A percentile compares a stretch with the other conserved stretches of the same genome.
Conservation (phyloP, 768 basidiomycete species). For the Lactarius indigo region DNA sequence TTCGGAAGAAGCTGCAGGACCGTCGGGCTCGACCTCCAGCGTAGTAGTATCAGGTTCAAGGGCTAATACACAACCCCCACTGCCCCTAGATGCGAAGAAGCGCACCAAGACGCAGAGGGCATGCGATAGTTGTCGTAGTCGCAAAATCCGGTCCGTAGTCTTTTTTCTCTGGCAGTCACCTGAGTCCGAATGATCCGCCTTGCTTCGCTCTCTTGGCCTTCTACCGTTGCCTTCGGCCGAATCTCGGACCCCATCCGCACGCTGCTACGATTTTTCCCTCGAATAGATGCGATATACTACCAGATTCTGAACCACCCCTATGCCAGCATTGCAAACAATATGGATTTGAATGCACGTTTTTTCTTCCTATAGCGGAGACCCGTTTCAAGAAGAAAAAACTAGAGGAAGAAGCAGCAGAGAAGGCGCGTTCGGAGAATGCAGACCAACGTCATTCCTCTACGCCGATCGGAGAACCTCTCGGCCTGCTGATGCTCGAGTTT, state of each 20-base stretch:
- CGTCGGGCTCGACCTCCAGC: constrained; percentile 46
- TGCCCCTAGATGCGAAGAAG: constrained; percentile 66
- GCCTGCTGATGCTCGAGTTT: constrained; percentile 59
- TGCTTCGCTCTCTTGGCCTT: constrained; percentile 11
- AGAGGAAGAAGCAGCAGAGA: constrained; percentile 56
- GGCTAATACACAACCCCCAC: constrained; percentile 25
- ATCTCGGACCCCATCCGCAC: constrained; percentile 6
- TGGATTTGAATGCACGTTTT: constrained; percentile 92
- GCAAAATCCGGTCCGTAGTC: constrained; percentile 70
- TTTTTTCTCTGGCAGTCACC: constrained; percentile 5
- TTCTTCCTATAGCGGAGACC: constrained; percentile 97
- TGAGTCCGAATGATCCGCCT: constrained; percentile 2
- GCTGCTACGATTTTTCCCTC: constrained; percentile 22
- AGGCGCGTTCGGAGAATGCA: constrained; percentile 36
- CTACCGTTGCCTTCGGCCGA: constrained; percentile 2
- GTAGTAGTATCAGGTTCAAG: constrained; percentile 29
- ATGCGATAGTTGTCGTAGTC: constrained; percentile 85
- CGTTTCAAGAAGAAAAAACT: constrained; percentile 95
- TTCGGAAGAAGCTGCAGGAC: constrained; percentile 58
- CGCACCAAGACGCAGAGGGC: constrained; percentile 91
- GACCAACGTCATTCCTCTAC: constrained; percentile 39
- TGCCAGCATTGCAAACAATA: constrained; percentile 97
- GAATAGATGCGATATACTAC: constrained; percentile 75
- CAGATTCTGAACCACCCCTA: constrained; percentile 70
- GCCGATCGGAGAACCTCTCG: constrained; percentile 45